Evolutionary conservation across 2,329 filamentous ascomycete species (phyloP), one percentile per base, ranked within the genome.

Genomic region (Cercospora zeina): DNA sequence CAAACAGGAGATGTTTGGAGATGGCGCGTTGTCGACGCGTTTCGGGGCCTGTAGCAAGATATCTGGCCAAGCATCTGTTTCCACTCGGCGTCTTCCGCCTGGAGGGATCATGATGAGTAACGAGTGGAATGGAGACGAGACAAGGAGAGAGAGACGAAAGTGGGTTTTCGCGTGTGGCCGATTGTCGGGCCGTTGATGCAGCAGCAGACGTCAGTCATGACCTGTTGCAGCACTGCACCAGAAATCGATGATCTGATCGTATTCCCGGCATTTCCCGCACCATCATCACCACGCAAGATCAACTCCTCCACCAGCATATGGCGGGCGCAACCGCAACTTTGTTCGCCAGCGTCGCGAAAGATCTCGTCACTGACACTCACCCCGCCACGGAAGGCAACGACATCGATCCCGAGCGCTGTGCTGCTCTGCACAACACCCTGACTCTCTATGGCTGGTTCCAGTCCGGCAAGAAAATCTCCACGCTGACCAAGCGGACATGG

Each of bases 381-480:
- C 71, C 71, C 11, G 64, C 68, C 9, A 65, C 50, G 10, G 39
- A 62, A 11, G 62, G 62, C 16, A 62, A 65, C 31, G 70, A 72
- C 31, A 59, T 74, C 13, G 71, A 73, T 57, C 65, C 67, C 13
- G 70, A 73, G 16, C 68, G 72, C 51, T 73, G 72, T 62, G 72
- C 72, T 16, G 71, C 72, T 3, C 61, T 74, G 36, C 72, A 74
- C 63, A 74, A 74, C 62, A 72, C 70, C 10, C 63, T 74, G 19
- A 62, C 70, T n/a, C 66, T 73, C n/a, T 73, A 73, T 61, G 72
- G 71, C 58, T 74, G 72, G 72, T 65, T 73, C 19, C 70, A 68
- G 54, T 71, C 70, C 39, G 72, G 72, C 27, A 70, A 69, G 59
- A 71, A 70, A 27, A 69, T 73, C 45, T 66, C 67, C 3, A 61